Evolutionary conservation across 495 filamentous ascomycete species (phyloP).

Genomic region (Daldinia loculata): DNA sequence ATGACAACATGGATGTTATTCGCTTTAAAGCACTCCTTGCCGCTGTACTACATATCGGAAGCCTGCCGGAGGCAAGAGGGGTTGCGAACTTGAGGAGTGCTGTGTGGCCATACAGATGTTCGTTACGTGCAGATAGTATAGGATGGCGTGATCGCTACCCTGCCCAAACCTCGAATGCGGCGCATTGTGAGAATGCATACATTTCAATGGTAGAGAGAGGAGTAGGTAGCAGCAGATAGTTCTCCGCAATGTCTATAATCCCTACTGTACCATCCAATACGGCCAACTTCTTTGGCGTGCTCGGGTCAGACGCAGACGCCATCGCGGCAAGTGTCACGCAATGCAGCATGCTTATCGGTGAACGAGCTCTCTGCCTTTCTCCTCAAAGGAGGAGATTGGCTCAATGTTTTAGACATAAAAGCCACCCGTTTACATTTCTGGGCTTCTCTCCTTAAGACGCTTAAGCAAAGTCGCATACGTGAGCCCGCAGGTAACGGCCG

Average conservation of each 20-base stretch:
- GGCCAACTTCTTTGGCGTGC: slow-evolving; percentile 27
- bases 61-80: slow-evolving; percentile 16
- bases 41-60: slow-evolving; percentile 17
- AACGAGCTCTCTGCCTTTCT: not conserved
- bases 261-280: slow-evolving; percentile 22
- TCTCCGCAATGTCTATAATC: slow-evolving; percentile 19
- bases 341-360: slow-evolving; percentile 33
- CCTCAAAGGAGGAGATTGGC: not conserved
- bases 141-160: slow-evolving; percentile 28
- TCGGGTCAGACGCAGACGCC: slow-evolving; percentile 1
- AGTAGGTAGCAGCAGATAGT: slow-evolving; percentile 13
- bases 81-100: slow-evolving; percentile 5
- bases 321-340: slow-evolving; percentile 38
- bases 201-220: slow-evolving; percentile 9
- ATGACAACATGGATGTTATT: slow-evolving; percentile 8
- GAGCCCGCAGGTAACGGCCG: not conserved
- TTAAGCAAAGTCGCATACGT: not conserved
- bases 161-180: not conserved
- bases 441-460: not conserved
- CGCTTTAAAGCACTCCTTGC: slow-evolving; percentile 15
- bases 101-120: slow-evolving; percentile 6
- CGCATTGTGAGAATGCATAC: not conserved
- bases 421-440: not conserved
- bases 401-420: slow-evolving; percentile 13
- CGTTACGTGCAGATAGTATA: slow-evolving; percentile 34